These are phyloP conservation scores for Debaryomycetaceae sp. DNA, from an alignment of 1,139 yeast genomes.

Conservation along the genomic window DNA sequence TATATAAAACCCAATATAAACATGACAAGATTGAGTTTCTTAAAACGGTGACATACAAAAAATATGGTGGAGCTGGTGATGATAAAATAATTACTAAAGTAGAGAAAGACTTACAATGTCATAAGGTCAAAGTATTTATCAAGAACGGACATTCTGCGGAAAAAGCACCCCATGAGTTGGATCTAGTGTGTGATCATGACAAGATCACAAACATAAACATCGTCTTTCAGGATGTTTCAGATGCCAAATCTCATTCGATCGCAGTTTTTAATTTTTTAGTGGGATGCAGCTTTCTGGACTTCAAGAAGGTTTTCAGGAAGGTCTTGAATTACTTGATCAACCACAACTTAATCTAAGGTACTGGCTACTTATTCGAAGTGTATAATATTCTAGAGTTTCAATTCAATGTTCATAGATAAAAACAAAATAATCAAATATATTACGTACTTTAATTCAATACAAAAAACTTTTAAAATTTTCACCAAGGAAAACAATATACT, in stretches of 20 bases:
- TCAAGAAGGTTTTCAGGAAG: constrained; percentile 16
- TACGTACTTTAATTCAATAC: constrained; percentile 4
- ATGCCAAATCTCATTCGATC: neutral
- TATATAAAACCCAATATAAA: constrained; percentile 26
- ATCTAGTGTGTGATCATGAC: constrained; percentile 17
- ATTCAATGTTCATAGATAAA: constrained; percentile 4
- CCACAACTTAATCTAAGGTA: constrained; percentile 8
- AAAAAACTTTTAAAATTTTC: constrained; percentile 1
- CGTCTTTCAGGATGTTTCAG: neutral
- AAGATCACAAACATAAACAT: constrained; percentile 10
- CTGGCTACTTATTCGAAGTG: neutral
- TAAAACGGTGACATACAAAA: constrained; percentile 8
- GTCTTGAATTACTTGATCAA: constrained; percentile 11
- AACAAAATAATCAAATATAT: constrained; percentile 3
- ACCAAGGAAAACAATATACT: neutral
- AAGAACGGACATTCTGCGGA: neutral
- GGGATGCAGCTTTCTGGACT: constrained; percentile 12
- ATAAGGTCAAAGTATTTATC: constrained; percentile 14
- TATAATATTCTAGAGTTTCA: constrained; percentile 3
- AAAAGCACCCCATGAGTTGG: constrained; percentile 11
- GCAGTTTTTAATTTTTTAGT: neutral
- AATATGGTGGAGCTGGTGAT: constrained; percentile 7
- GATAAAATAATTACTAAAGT: constrained; percentile 10
- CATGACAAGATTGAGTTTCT: constrained; percentile 27
- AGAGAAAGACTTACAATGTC: constrained; percentile 25